Percentiles rank a stretch among this genome's conserved stretches.
Conservation (phyloP, 176 grass and related monocot genomes). For the Bonia amplexicaulis region DNA sequence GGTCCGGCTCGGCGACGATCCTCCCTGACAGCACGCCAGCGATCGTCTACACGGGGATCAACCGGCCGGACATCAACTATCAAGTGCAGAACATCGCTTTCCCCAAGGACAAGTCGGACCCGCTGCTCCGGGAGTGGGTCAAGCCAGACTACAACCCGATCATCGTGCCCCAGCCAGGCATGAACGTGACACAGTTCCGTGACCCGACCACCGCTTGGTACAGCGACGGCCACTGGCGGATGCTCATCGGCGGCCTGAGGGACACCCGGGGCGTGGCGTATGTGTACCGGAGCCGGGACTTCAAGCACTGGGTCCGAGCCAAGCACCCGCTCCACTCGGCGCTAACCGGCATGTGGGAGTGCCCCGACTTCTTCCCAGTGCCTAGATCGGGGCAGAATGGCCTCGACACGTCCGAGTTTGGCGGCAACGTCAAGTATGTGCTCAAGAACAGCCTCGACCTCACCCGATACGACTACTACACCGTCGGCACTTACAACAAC, state of each 20-base stretch:
- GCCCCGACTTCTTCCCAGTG: slow-evolving; percentile 53
- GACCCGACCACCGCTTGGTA: slow-evolving; percentile 62
- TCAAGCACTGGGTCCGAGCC: slow-evolving; percentile 39
- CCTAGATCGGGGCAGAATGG: neutral
- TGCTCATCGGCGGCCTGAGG: slow-evolving; percentile 40
- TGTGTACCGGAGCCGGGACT: slow-evolving; percentile 50
- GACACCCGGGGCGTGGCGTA: neutral
- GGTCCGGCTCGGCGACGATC: slow-evolving; percentile 57
- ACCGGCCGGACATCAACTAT: slow-evolving; percentile 4
- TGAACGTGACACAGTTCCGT: slow-evolving; percentile 53
- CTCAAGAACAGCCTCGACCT: slow-evolving; percentile 48
- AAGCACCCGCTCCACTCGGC: slow-evolving; percentile 44
- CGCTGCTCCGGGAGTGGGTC: slow-evolving; percentile 47
- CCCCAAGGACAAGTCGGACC: slow-evolving; percentile 49
- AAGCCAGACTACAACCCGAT: slow-evolving; percentile 49
- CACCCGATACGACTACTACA: slow-evolving; percentile 12
- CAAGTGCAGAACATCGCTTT: slow-evolving; percentile 56
- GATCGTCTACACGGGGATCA: slow-evolving; percentile 43
- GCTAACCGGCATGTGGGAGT: slow-evolving; percentile 54
- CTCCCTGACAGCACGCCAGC: slow-evolving; percentile 32
- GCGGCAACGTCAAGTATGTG: slow-evolving; percentile 22
- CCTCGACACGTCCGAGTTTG: slow-evolving; percentile 5
- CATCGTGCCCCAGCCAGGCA: neutral
- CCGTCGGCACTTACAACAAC: neutral
- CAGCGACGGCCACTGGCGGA: slow-evolving; percentile 38